phyloP scores from a whole-genome alignment of 768 basidiomycete genomes.

The Lactarius hatsudake region DNA sequence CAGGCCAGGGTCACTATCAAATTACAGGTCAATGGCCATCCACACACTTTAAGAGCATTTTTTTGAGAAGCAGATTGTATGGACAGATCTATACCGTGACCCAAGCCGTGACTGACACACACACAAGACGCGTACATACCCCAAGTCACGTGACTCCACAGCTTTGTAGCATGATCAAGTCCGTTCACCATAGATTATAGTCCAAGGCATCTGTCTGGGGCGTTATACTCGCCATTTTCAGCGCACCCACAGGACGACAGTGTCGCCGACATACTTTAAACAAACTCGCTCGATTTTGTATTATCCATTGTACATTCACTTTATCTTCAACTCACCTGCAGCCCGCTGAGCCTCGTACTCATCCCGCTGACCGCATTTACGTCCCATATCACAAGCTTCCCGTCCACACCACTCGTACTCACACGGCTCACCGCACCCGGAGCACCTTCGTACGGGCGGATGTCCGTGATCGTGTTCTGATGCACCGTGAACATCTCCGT shows the following conservation, averaged over 20 bases:
- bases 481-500: slow-evolving; percentile 88
- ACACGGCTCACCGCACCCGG: slow-evolving; percentile 66
- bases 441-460: slow-evolving; percentile 67
- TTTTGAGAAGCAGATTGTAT: too few species aligned
- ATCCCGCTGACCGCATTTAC: slow-evolving; percentile 56
- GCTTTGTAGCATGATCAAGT: too few species aligned
- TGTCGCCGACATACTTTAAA: slow-evolving; percentile 20
- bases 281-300: not conserved
- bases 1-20: too few species aligned
- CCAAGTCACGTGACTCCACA: too few species aligned
- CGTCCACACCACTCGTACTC: slow-evolving; percentile 92
- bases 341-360: slow-evolving; percentile 46
- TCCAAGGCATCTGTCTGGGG: slow-evolving; percentile 98
- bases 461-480: slow-evolving; percentile 97
- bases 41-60: too few species aligned
- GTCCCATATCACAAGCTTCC: slow-evolving; percentile 89
- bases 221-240: slow-evolving; percentile 65
- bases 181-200: slow-evolving; percentile 37
- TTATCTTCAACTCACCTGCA: slow-evolving; percentile 32
- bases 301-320: slow-evolving; percentile 13
- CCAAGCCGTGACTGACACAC: too few species aligned
- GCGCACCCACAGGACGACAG: slow-evolving; percentile 12
- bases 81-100: too few species aligned
- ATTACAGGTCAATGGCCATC: too few species aligned
- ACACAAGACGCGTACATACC: too few species aligned